A percentile compares a stretch with the other conserved stretches of the same genome.
Evolutionary conservation across 1,284 basidiomycete genomes (phyloP).

Genomic region (Naganishia liquefaciens): DNA sequence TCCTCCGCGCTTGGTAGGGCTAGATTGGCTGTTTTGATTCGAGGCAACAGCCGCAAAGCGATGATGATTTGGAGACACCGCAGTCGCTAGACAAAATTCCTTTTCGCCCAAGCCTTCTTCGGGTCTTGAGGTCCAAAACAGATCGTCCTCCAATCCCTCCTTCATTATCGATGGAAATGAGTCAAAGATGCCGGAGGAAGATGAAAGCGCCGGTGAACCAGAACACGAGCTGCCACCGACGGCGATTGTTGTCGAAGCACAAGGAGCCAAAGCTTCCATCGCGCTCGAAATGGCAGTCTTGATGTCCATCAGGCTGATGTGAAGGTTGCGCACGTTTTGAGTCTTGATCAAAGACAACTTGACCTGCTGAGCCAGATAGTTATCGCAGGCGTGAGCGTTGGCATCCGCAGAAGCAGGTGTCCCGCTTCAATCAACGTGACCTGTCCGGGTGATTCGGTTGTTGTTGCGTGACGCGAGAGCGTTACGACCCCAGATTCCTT

Average conservation of each 20-base stretch:
- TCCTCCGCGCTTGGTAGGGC: slow-evolving; percentile 20
- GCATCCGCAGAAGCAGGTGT: no score
- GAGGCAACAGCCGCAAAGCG: not conserved
- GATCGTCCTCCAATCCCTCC: slow-evolving; percentile 11
- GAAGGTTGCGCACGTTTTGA: slow-evolving; percentile 4
- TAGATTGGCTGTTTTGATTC: slow-evolving; percentile 3
- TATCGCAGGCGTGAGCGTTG: not conserved
- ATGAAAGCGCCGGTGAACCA: slow-evolving; percentile 10
- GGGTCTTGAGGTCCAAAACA: slow-evolving; percentile 17
- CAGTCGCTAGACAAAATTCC: not conserved
- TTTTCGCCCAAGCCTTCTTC: not conserved
- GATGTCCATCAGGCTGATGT: not conserved
- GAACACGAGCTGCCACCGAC: not conserved
- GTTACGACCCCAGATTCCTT: no score
- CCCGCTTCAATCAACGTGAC: no score
- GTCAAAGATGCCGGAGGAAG: slow-evolving; percentile 7
- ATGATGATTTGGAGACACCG: not conserved
- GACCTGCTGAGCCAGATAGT: no score
- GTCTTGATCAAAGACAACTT: not conserved
- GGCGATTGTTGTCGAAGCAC: not conserved
- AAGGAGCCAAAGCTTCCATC: not conserved
- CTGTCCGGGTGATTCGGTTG: no score
- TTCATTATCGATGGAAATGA: slow-evolving; percentile 4
- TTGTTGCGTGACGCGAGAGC: no score
- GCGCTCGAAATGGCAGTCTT: no score